Conservation (phyloP, 2,329 filamentous ascomycete genomes). For the Hypoxylon rubiginosum region DNA sequence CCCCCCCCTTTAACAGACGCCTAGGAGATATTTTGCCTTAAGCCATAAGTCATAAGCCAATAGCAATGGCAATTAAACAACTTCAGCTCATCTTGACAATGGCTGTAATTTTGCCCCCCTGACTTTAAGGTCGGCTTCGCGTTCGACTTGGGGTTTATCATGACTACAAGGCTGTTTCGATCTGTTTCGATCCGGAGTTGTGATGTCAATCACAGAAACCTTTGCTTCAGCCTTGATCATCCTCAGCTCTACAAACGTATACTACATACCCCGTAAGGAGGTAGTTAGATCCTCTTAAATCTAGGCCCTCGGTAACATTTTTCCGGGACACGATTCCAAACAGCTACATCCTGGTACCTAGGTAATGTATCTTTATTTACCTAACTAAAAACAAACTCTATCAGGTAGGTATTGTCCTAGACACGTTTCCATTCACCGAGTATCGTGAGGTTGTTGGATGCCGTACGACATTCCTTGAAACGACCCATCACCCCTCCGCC, state of each 20-base stretch:
- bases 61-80: conserved; percentile 9
- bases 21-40: conserved; percentile 24
- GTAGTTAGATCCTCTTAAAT: conserved; percentile 33
- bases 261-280: too few species aligned
- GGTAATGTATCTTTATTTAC: neutral
- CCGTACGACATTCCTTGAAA: conserved; percentile 34
- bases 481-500: conserved; percentile 22
- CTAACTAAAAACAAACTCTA: neutral
- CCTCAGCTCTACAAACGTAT: conserved; percentile 7
- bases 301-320: neutral
- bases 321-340: neutral
- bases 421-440: conserved; percentile 15
- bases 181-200: conserved; percentile 17
- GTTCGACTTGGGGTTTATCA: conserved; percentile 18
- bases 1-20: neutral
- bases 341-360: too few species aligned
- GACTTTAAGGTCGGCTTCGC: conserved; percentile 25
- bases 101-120: neutral
- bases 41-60: conserved; percentile 27
- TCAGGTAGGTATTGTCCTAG: neutral
- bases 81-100: conserved; percentile 15
- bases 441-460: conserved; percentile 19
- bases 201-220: conserved; percentile 19
- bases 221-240: conserved; percentile 21
- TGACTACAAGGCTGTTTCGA: conserved; percentile 34